These are phyloP conservation scores for Pythium biforme DNA, from an alignment of 352 stramenopile species.

Conservation along the genomic window DNA sequence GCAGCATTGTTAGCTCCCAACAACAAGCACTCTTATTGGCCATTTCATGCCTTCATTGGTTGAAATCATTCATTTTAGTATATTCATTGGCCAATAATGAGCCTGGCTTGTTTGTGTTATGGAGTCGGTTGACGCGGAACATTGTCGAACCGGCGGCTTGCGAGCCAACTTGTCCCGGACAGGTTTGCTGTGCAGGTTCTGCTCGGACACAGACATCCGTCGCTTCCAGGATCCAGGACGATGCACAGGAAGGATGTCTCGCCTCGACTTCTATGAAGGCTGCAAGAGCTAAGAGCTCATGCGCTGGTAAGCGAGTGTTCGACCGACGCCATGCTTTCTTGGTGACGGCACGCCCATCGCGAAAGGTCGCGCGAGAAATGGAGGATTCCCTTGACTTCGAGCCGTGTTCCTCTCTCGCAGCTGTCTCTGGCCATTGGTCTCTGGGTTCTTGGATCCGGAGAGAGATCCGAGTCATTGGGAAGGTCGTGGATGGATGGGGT, in stretches of 20 bases:
- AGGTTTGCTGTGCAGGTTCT: no score
- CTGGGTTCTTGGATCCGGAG: background rate
- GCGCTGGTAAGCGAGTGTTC: no score
- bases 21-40: background rate
- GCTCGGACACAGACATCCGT: background rate
- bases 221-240: no score
- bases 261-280: no score
- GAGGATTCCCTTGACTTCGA: background rate
- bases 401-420: slow-evolving; percentile 3
- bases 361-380: background rate
- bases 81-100: background rate
- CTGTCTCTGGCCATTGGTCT: background rate
- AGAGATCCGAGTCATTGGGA: background rate
- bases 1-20: slow-evolving; percentile 2
- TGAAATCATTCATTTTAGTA: background rate
- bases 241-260: no score
- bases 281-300: no score
- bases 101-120: background rate
- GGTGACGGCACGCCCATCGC: no score
- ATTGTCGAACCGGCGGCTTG: background rate
- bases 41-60: background rate
- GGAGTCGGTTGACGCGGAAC: background rate
- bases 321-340: no score
- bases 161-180: no score
- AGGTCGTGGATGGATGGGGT: background rate